These are phyloP conservation scores for Oryza meridionalis DNA, from an alignment of 176 grass and related monocot species.

Conservation along the genomic window DNA sequence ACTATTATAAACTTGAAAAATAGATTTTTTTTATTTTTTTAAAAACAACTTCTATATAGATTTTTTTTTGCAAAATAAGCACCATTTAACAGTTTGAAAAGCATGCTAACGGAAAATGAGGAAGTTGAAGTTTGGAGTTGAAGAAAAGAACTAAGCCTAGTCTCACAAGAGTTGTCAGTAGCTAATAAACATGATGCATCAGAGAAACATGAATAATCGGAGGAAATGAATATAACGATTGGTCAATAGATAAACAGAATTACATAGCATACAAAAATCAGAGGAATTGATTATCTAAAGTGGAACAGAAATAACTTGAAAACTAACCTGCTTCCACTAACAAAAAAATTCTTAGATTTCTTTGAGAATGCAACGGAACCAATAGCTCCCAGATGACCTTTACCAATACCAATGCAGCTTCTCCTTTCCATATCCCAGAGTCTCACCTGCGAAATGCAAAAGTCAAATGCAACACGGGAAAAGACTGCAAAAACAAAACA, in stretches of 20 bases:
- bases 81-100: too few relatives aligned
- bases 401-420: slow-evolving; percentile 81
- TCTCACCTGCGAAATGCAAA: slow-evolving; percentile 59
- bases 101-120: too few relatives aligned
- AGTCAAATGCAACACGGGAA: slow-evolving; percentile 15
- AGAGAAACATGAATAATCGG: neutral
- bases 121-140: too few relatives aligned
- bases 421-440: slow-evolving; percentile 84
- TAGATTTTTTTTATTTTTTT: too few relatives aligned
- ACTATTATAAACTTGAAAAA: too few relatives aligned
- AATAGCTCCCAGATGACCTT: slow-evolving; percentile 86
- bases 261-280: neutral
- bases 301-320: slow-evolving; percentile 4
- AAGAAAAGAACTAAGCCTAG: too few relatives aligned
- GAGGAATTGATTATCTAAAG: slow-evolving; percentile 14
- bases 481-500: neutral
- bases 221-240: neutral
- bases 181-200: neutral
- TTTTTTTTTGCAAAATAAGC: too few relatives aligned
- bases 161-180: neutral
- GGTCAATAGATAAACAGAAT: neutral
- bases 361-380: slow-evolving; percentile 91
- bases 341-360: slow-evolving; percentile 81
- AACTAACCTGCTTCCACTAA: slow-evolving; percentile 92
- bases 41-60: too few relatives aligned